Conservation (phyloP, 2,329 filamentous ascomycete genomes). For the Verticillium alfalfae region DNA sequence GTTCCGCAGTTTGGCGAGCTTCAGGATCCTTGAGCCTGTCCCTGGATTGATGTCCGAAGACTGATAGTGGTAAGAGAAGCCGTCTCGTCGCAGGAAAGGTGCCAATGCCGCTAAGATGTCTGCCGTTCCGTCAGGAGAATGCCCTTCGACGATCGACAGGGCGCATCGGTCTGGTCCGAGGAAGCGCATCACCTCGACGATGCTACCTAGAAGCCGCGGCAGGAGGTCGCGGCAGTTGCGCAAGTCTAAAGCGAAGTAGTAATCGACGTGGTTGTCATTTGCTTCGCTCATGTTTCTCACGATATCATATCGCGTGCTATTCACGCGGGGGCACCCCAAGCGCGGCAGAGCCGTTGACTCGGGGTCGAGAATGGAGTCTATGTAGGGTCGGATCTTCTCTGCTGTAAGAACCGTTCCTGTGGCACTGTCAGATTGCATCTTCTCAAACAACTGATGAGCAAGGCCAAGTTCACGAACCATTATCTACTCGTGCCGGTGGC, state of each 20-base stretch:
- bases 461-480: not conserved
- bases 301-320: constrained; percentile 6
- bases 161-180: constrained; percentile 45
- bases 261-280: constrained; percentile 16
- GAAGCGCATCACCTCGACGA: constrained; percentile 43
- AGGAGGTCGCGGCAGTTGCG: constrained; percentile 37
- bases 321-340: constrained; percentile 19
- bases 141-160: constrained; percentile 50
- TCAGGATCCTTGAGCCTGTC: constrained; percentile 35
- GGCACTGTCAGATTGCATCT: not conserved
- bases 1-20: constrained; percentile 46
- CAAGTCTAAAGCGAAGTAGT: constrained; percentile 50
- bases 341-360: constrained; percentile 14
- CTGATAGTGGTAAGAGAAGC: constrained; percentile 33
- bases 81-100: constrained; percentile 28
- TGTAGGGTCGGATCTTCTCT: constrained; percentile 16
- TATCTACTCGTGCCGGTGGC: not conserved
- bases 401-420: not conserved
- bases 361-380: constrained; percentile 31
- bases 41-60: constrained; percentile 36
- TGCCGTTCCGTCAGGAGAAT: constrained; percentile 47
- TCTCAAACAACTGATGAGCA: not conserved
- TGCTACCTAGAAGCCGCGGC: constrained; percentile 43
- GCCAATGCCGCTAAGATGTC: constrained; percentile 40
- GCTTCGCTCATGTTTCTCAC: constrained; percentile 3